Evolutionary conservation across 2,329 filamentous ascomycete genomes (phyloP).

Genomic region (Fusarium armeniacum): DNA sequence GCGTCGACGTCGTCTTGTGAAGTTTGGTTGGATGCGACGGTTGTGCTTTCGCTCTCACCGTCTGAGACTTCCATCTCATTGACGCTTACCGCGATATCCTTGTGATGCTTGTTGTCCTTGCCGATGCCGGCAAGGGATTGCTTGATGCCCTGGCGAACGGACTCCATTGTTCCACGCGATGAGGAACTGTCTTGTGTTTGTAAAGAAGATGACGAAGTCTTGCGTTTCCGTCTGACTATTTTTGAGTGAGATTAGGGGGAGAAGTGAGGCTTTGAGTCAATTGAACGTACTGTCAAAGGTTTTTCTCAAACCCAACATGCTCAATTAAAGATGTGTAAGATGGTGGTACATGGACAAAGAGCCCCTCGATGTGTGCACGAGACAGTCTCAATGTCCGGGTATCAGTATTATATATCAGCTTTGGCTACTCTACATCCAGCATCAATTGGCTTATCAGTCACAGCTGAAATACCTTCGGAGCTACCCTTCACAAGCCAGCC

Average conservation of each 20-base stretch:
- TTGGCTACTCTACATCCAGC: not conserved
- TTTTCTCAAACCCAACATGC: slow-evolving; percentile 44
- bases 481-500: slow-evolving; percentile 17
- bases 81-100: slow-evolving; percentile 16
- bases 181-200: slow-evolving; percentile 19
- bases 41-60: slow-evolving; percentile 34
- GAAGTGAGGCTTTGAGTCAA: not conserved
- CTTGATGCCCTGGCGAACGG: slow-evolving; percentile 30
- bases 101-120: slow-evolving; percentile 24
- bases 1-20: slow-evolving; percentile 14
- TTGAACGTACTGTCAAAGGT: slow-evolving; percentile 35
- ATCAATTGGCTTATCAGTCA: not conserved
- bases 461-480: slow-evolving; percentile 13
- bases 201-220: slow-evolving; percentile 37
- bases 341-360: slow-evolving; percentile 1
- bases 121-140: slow-evolving; percentile 24
- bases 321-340: slow-evolving; percentile 5
- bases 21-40: slow-evolving; percentile 25
- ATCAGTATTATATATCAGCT: slow-evolving; percentile 25
- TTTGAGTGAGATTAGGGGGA: not conserved
- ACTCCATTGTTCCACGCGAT: slow-evolving; percentile 34
- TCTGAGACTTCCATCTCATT: slow-evolving; percentile 25
- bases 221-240: slow-evolving; percentile 42
- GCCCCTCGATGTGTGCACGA: not conserved
- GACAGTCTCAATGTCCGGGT: not conserved